Evolutionary conservation across 2,329 filamentous ascomycete species (phyloP).

Genomic region (Arthrobotrys sphaeroides): DNA sequence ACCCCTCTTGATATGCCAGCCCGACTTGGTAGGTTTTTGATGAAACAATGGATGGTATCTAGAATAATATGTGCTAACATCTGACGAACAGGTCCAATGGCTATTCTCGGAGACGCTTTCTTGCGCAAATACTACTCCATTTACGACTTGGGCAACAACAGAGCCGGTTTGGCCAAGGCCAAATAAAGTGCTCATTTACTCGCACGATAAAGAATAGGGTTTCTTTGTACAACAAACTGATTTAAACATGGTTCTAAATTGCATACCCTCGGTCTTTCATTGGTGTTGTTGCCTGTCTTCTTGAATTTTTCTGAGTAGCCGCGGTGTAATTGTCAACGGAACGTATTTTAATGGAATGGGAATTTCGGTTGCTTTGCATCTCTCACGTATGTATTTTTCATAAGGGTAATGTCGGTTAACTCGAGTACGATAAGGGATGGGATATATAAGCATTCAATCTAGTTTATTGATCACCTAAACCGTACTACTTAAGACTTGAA

Average conservation of each 20-base stretch:
- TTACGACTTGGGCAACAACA: constrained; percentile 89
- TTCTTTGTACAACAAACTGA: constrained; percentile 51
- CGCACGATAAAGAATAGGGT: constrained; percentile 9
- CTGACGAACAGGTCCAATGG: constrained; percentile 72
- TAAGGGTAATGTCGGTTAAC: neutral
- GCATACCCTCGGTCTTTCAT: constrained; percentile 37
- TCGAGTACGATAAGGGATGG: constrained; percentile 22
- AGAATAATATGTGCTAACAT: constrained; percentile 66
- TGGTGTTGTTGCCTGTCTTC: constrained; percentile 35
- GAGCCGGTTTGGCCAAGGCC: constrained; percentile 87
- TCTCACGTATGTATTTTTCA: constrained; percentile 12
- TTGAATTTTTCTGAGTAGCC: constrained; percentile 1
- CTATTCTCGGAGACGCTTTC: constrained; percentile 90
- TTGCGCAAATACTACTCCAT: constrained; percentile 91
- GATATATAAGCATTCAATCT: constrained; percentile 11
- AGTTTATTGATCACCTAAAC: neutral
- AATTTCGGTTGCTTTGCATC: constrained; percentile 12
- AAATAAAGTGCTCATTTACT: constrained; percentile 60
- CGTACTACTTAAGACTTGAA: neutral
- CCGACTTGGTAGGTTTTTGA: constrained; percentile 48
- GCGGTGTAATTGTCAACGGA: neutral
- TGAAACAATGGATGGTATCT: constrained; percentile 46
- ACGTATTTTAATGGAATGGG: constrained; percentile 40
- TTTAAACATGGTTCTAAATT: constrained; percentile 35
- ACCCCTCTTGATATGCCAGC: constrained; percentile 87